A percentile compares a stretch with the other conserved stretches of the same genome.
Conservation (phyloP, 768 basidiomycete species). For the Zangia roseola region DNA sequence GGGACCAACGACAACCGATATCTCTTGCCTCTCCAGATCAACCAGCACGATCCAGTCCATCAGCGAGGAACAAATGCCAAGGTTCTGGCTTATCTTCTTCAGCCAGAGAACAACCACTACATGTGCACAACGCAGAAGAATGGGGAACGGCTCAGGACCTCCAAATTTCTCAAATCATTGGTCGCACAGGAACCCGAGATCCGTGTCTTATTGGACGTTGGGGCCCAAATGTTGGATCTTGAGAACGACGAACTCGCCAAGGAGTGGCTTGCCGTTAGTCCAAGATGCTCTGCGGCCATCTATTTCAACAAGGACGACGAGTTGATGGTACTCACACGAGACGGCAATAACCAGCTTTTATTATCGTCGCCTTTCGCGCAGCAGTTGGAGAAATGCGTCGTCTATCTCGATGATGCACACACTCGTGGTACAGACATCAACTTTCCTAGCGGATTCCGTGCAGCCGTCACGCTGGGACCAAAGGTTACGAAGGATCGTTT, state of each 20-base stretch:
- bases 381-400: conserved; percentile 8
- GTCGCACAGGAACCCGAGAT: conserved; percentile 33
- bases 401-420: conserved; percentile 19
- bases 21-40: conserved; percentile 29
- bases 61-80: conserved; percentile 17
- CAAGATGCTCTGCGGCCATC: conserved; percentile 19
- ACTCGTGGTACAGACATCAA: conserved; percentile 21
- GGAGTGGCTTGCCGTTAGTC: conserved; percentile 36
- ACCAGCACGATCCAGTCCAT: conserved; percentile 18
- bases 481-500: conserved; percentile 18
- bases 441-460: conserved; percentile 14
- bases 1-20: conserved; percentile 29
- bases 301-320: conserved; percentile 21
- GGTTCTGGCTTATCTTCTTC: conserved; percentile 23
- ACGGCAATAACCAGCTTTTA: conserved; percentile 38
- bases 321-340: conserved; percentile 34
- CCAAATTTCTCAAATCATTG: conserved; percentile 30
- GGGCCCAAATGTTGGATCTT: conserved; percentile 52
- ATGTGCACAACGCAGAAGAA: neutral
- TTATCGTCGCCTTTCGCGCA: conserved; percentile 29
- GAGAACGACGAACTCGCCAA: conserved; percentile 39
- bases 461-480: conserved; percentile 15
- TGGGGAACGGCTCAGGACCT: conserved; percentile 11
- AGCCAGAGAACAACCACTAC: conserved; percentile 22
- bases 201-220: conserved; percentile 49